phyloP scores from a whole-genome alignment of 129 eudicot species.

The Sambucus nigra region DNA sequence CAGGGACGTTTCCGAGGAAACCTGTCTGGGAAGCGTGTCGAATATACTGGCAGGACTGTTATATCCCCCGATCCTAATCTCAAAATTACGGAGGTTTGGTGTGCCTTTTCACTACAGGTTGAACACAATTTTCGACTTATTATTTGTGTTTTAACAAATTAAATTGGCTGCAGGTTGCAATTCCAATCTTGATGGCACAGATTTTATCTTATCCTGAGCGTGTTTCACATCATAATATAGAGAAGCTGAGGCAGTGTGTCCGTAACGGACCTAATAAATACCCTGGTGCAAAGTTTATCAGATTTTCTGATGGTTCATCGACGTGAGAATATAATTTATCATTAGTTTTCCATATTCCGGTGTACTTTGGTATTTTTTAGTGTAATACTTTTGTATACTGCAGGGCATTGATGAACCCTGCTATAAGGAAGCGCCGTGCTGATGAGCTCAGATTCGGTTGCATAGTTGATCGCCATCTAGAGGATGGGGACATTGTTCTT shows the following conservation, averaged over 20 bases:
- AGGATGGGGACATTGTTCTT: slow-evolving; percentile 87
- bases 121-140: slow-evolving; percentile 10
- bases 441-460: slow-evolving; percentile 79
- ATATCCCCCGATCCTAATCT: slow-evolving; percentile 98
- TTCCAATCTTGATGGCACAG: slow-evolving; percentile 81
- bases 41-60: slow-evolving; percentile 93
- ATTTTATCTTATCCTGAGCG: slow-evolving; percentile 87
- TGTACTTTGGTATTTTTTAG: background rate
- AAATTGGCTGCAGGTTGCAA: slow-evolving; percentile 56
- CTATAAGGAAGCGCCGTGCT: slow-evolving; percentile 61
- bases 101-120: background rate
- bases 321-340: slow-evolving; percentile 36
- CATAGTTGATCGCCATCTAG: slow-evolving; percentile 77
- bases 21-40: slow-evolving; percentile 92
- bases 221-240: slow-evolving; percentile 85
- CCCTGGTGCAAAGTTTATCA: slow-evolving; percentile 88
- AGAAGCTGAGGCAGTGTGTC: slow-evolving; percentile 78
- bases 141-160: slow-evolving; percentile 5
- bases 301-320: slow-evolving; percentile 59
- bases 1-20: slow-evolving; percentile 93
- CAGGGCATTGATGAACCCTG: slow-evolving; percentile 51
- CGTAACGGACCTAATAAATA: slow-evolving; percentile 80
- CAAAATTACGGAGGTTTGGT: slow-evolving; percentile 82
- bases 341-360: background rate
- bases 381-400: slow-evolving; percentile 9